Base-by-base conservation (phyloP, 345 rosid genomes). In the Salix caprea region DNA sequence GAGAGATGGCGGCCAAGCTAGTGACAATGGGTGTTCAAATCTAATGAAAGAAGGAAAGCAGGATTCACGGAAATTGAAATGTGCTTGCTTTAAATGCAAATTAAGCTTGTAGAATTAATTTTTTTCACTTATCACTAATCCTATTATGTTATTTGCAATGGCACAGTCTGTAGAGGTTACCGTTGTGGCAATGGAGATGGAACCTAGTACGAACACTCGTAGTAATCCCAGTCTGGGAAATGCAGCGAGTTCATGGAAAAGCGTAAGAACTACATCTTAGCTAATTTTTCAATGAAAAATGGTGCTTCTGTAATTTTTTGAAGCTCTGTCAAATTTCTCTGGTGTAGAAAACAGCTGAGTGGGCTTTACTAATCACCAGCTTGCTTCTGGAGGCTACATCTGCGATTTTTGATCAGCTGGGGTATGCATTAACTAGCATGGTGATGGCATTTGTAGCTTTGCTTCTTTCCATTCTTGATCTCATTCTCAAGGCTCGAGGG, bases 341-440 rank as follows among this genome's bases (percentile, higher is more conserved):
- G 7, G 15, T 34, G 16, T n/a, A 44, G 70, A 52, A 65, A 74
- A 44, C 21, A 65, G 0, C 21, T 9, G 46, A 44, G 28, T 74
- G 77, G 77, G 14, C 30, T 65, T 3, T 74, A 2, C 61, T 74
- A 21, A 6, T 44, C n/a, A 2, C 21, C 1, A 74, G 70, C 61
- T 7, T 74, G 12, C 12, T 65, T 74, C 40, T 74, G n/a, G 77
- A 74, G 61, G 70, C 13, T 65, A 62, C 21, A 2, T 74, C 77
- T 42, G 61, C 61, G 26, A 12, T 13, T 64, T 67, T 46, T 28
- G 69, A 74, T 10, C 77, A 74, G 23, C 0, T 44, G 12, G 69
- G 69, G 1, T 11, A 42, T 21, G 44, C 50, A 14, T 42, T 64
- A 19, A 30, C 1, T 5, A 9, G 61, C 21, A 74, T 44, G 61